Evolutionary conservation across 2,329 filamentous ascomycete species (phyloP).

Genomic region (Knufia fluminis): DNA sequence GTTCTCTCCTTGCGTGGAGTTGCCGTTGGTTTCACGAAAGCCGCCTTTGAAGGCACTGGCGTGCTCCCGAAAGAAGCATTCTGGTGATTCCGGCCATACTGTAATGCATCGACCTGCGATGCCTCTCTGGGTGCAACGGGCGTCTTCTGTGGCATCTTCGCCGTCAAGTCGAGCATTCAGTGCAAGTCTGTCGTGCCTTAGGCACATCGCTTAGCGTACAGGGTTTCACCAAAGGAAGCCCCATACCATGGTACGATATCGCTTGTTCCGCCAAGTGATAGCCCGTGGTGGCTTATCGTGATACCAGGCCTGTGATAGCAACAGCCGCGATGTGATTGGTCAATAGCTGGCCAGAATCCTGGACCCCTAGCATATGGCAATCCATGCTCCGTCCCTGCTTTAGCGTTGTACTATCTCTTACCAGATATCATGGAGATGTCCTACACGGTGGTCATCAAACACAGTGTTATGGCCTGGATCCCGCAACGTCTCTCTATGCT

Average conservation of each 20-base stretch:
- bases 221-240: too few relatives aligned
- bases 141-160: not conserved
- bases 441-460: too few relatives aligned
- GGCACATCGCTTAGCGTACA: too few relatives aligned
- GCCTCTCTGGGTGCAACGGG: too few relatives aligned
- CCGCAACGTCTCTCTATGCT: too few relatives aligned
- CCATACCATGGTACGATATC: slow-evolving; percentile 6
- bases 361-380: not conserved
- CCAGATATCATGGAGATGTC: not conserved
- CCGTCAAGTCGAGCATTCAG: slow-evolving; percentile 1
- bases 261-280: not conserved
- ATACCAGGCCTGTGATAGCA: not conserved
- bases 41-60: too few relatives aligned
- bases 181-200: slow-evolving; percentile 1
- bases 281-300: too few relatives aligned
- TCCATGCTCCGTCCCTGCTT: not conserved
- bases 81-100: too few relatives aligned
- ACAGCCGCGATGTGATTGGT: not conserved
- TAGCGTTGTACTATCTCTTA: not conserved
- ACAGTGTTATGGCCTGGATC: too few relatives aligned
- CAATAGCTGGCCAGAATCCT: not conserved
- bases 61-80: too few relatives aligned
- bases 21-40: too few relatives aligned
- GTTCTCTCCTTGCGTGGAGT: too few relatives aligned
- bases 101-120: slow-evolving; percentile 7